These are phyloP conservation scores for Phytopythium oedochilum DNA, from an alignment of 352 stramenopile species.

Conservation along the genomic window DNA sequence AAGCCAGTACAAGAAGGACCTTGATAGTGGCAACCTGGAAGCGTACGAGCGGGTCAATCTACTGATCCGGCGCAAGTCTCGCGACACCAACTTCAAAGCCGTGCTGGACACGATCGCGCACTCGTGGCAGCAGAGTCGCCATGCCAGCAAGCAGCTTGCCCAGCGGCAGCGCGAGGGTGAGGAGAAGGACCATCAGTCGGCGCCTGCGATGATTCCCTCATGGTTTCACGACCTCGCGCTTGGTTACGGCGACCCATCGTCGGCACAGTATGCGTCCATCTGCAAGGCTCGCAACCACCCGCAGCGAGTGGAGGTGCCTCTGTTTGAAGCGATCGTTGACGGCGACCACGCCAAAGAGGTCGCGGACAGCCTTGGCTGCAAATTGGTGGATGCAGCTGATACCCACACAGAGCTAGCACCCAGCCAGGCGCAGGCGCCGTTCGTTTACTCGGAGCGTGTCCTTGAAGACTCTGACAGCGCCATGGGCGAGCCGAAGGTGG, in stretches of 20 bases:
- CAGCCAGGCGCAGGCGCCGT: constrained; percentile 37
- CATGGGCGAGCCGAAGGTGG: not conserved
- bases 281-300: constrained; percentile 32
- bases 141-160: constrained; percentile 14
- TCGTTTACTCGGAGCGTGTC: constrained; percentile 44
- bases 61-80: constrained; percentile 84
- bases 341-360: constrained; percentile 41
- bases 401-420: constrained; percentile 19
- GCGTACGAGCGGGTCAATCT: constrained; percentile 93
- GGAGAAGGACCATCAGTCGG: not conserved
- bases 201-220: constrained; percentile 56
- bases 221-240: constrained; percentile 96
- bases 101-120: constrained; percentile 88
- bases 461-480: constrained; percentile 12
- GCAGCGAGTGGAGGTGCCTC: constrained; percentile 24
- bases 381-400: constrained; percentile 38
- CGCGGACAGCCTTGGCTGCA: constrained; percentile 7
- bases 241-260: constrained; percentile 88
- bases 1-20: constrained; percentile 92
- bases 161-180: not conserved
- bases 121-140: constrained; percentile 8
- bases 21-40: constrained; percentile 44
- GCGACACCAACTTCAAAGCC: constrained; percentile 95
- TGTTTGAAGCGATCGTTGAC: constrained; percentile 44
- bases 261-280: constrained; percentile 71